Percentiles rank a stretch among this genome's conserved stretches.
phyloP scores from a whole-genome alignment of 306 rosid species.

The Inga leiocalycina region DNA sequence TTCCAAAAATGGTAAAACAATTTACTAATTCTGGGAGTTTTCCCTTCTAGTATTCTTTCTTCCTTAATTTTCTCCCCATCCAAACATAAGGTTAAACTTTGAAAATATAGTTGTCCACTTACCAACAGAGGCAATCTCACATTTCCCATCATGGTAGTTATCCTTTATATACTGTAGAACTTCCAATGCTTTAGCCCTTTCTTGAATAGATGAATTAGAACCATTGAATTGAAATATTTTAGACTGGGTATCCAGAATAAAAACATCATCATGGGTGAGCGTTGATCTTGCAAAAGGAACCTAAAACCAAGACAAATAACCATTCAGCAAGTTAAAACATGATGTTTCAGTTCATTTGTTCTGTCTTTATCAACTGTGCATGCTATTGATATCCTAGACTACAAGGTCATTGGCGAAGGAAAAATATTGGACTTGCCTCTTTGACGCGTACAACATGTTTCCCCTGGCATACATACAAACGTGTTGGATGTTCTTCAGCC shows the following conservation, averaged over 20 bases:
- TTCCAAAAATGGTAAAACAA: no score
- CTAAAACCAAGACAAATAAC: constrained; percentile 51
- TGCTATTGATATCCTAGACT: constrained; percentile 30
- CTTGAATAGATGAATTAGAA: constrained; percentile 91
- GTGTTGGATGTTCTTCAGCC: constrained; percentile 81
- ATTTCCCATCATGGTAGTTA: constrained; percentile 91
- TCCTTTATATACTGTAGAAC: constrained; percentile 95
- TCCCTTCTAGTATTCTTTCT: no score
- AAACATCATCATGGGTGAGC: constrained; percentile 92
- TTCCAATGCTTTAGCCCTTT: constrained; percentile 97
- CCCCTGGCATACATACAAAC: constrained; percentile 83
- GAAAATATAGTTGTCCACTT: constrained; percentile 49
- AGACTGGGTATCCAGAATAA: constrained; percentile 85
- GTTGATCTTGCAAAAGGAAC: constrained; percentile 87
- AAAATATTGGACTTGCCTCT: constrained; percentile 74
- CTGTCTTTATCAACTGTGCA: constrained; percentile 2
- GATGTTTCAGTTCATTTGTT: constrained; percentile 2
- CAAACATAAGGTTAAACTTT: neutral
- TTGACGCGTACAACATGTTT: constrained; percentile 93
- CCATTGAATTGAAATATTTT: constrained; percentile 98
- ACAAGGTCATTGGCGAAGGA: constrained; percentile 38
- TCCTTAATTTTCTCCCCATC: no score
- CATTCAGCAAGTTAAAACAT: constrained; percentile 35
- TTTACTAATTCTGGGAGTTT: no score
- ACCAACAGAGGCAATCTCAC: constrained; percentile 93